Base-by-base conservation (phyloP, 495 filamentous ascomycete genomes). In the Letharia lupina region DNA sequence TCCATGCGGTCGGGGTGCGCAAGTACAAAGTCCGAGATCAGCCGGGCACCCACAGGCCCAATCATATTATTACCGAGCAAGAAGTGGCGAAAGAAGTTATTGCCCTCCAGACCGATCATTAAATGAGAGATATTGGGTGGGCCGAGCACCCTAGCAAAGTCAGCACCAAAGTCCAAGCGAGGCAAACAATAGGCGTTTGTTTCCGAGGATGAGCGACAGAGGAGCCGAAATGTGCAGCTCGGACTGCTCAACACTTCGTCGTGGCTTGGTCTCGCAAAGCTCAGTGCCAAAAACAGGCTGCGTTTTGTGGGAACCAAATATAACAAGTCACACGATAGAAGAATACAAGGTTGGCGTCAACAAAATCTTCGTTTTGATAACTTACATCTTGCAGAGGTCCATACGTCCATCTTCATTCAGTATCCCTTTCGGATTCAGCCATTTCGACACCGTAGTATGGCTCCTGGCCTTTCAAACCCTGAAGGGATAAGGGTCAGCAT, bases 51-150 rank as follows among this genome's bases (percentile, higher is more conserved):
- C n/a, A 70, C 50, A 3, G 72, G 74, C 12, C 76, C 75, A 45
- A 80, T 76, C 68, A 78, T 75, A 62, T 78, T 78, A 68, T 81
- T 79, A 12, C 78, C 77, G 40, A 79, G 71, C 28, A 80, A 69
- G 63, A 79, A 78, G 62, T 79, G 78, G 16, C 65, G 72, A 42
- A 78, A 70, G 62, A 73, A 74, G 2, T 67, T 65, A 57, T 78
- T 79, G 2, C 64, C 65, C 23, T 67, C 67, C 61, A 79, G 62
- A 42, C 68, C 73, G 15, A 72, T 61, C 66, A 79, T 75, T 33
- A 79, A 65, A 3, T 69, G 65, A 15, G 65, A 66, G 60, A 79
- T 77, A 50, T 77, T 73, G 4, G 68, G 65, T 18, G 77, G 78
- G n/a, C 77, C 77, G 13, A 77, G 12, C 12, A 56, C 31, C 31